A percentile compares a stretch with the other conserved stretches of the same genome.
Evolutionary conservation across 306 rosid genomes (phyloP).

Genomic region (Quillaja saponaria): DNA sequence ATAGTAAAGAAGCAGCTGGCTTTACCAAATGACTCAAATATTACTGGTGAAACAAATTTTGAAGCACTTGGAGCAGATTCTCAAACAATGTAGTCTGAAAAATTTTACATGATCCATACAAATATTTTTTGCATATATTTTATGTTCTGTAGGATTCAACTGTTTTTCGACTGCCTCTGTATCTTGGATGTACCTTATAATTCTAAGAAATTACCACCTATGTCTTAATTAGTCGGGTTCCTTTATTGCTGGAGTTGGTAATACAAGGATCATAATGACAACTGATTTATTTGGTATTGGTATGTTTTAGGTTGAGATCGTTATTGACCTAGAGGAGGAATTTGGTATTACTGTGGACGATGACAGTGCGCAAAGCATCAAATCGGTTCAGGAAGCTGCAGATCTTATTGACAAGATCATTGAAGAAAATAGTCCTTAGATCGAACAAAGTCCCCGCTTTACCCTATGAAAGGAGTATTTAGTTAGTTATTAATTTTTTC

Average conservation of each 20-base stretch:
- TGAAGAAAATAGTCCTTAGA: constrained; percentile 46
- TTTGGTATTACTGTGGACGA: constrained; percentile 75
- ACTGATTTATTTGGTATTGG: neutral
- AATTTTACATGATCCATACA: neutral
- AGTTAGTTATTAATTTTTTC: no score
- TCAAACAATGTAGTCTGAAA: constrained; percentile 65
- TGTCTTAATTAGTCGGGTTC: no score
- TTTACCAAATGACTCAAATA: constrained; percentile 50
- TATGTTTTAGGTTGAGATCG: constrained; percentile 76
- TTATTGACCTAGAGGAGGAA: constrained; percentile 84
- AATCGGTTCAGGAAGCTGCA: constrained; percentile 81
- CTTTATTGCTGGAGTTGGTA: no score
- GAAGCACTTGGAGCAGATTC: constrained; percentile 84
- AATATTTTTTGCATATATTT: constrained; percentile 8
- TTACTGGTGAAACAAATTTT: constrained; percentile 59
- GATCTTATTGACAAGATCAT: constrained; percentile 68
- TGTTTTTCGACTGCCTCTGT: no score
- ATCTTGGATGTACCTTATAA: no score
- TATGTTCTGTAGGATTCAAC: no score
- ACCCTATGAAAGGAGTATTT: no score
- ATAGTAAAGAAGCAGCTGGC: constrained; percentile 78
- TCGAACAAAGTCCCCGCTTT: constrained; percentile 4
- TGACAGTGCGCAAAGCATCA: constrained; percentile 74
- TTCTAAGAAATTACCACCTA: no score
- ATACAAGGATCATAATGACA: neutral